Conservation (phyloP, 345 rosid species). For the Acer yangbiense region DNA sequence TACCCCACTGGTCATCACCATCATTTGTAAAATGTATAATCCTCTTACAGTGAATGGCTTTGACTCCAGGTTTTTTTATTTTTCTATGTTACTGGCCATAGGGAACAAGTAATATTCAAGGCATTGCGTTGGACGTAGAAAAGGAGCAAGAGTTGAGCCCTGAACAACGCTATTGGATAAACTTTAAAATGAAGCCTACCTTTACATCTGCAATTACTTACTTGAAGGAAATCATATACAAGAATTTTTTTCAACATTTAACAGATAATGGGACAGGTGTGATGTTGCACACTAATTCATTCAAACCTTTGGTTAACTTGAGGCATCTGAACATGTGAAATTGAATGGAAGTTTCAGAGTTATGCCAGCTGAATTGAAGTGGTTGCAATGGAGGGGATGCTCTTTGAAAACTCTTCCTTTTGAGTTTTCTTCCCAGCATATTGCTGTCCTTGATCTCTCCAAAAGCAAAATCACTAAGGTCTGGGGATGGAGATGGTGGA, state of each 20-base stretch:
- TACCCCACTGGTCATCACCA: too few species aligned
- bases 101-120: constrained; percentile 42
- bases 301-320: constrained; percentile 33
- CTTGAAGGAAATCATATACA: constrained; percentile 14
- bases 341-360: constrained; percentile 31
- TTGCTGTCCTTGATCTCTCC: constrained; percentile 43
- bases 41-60: too few species aligned
- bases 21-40: too few species aligned
- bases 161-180: background rate
- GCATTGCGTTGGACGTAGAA: constrained; percentile 33
- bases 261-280: background rate
- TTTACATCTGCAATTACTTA: constrained; percentile 10
- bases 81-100: constrained; percentile 4
- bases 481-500: constrained; percentile 16
- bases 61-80: background rate
- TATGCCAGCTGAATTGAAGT: constrained; percentile 35
- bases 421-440: constrained; percentile 23
- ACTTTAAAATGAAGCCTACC: background rate
- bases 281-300: constrained; percentile 24
- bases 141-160: background rate
- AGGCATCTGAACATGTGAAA: constrained; percentile 39
- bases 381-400: constrained; percentile 47
- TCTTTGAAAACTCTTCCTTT: constrained; percentile 33
- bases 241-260: background rate
- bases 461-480: constrained; percentile 31